These are phyloP conservation scores for Westerdykella ornata DNA, from an alignment of 2,329 filamentous ascomycete genomes.

Conservation along the genomic window DNA sequence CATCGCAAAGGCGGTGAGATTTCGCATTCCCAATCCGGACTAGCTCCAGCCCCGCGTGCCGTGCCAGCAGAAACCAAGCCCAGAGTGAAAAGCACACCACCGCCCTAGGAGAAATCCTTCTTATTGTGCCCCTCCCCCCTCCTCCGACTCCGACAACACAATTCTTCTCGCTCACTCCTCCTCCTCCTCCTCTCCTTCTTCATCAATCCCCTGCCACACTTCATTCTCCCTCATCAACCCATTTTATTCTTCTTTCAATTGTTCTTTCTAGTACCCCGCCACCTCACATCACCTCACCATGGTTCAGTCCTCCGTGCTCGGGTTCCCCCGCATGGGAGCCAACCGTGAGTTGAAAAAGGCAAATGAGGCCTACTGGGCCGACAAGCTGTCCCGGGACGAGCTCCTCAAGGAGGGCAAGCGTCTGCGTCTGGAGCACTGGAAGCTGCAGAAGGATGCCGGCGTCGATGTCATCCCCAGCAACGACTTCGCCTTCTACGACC, in stretches of 20 bases:
- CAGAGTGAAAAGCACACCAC: conserved; percentile 33
- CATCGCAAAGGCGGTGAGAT: conserved; percentile 4
- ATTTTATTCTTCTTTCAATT: conserved; percentile 1
- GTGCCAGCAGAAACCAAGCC: conserved; percentile 24
- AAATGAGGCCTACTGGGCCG: conserved; percentile 95
- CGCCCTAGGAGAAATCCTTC: conserved; percentile 8
- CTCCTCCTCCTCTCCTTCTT: conserved; percentile 6
- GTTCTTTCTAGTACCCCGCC: conserved; percentile 3
- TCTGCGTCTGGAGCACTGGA: conserved; percentile 94
- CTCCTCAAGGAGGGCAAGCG: conserved; percentile 94
- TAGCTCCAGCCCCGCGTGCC: conserved; percentile 17
- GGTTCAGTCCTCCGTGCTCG: conserved; percentile 67
- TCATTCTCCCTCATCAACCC: neutral
- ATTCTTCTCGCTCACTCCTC: conserved; percentile 5
- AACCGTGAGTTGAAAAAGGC: conserved; percentile 99
- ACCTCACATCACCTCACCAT: conserved; percentile 30
- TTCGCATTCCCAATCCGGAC: conserved; percentile 1
- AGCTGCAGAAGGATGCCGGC: conserved; percentile 98
- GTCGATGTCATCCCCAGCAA: conserved; percentile 98
- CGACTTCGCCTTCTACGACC: conserved; percentile 98
- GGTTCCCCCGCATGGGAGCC: conserved; percentile 97
- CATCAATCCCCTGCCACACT: neutral
- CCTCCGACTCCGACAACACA: conserved; percentile 2
- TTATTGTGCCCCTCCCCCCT: conserved; percentile 6
- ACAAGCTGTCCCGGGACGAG: conserved; percentile 86